Base-by-base conservation (phyloP, 2,329 filamentous ascomycete genomes). In the Pseudopyrenochaeta lycopersici region DNA sequence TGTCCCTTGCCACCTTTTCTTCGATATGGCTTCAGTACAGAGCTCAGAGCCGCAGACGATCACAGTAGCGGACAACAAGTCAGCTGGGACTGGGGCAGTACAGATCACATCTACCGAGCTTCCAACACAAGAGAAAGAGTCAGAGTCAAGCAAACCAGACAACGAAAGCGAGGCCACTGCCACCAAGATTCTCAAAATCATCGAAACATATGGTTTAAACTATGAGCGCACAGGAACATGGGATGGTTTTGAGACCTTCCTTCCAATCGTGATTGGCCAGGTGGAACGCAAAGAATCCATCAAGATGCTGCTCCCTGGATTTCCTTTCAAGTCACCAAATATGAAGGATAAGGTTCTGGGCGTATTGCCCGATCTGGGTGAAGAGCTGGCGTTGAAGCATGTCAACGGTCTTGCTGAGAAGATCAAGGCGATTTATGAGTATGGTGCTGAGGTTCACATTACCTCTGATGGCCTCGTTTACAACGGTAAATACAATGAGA, bases 251-350 rank as follows among this genome's bases (percentile, higher is more conserved):
- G 53, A 58, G 11, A 66, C 60, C 2, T 69, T 69, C 29, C 35
- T 66, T 15, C 63, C 60, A 1, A 46, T 60, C 20, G 62, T 68
- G 2, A 40, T 49, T 23, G 58, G 54, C 6, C 63, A 66, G 18
- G 63, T 66, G 9, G 50, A 63, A 54, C 56, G 54, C 9, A 47
- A 50, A 6, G 57, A 67, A 36, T 57, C 68, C 3, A 50, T 72
- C 29, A 62, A 50, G 18, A 60, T 74, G 51, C 56, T 72, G 12
- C 77, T 87, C 0, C 85, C 85, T 0, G 84, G 84, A 0, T 88
- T 88, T 40, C 85, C 85, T 0, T 87, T 85, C 77, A 88, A 88
- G 62, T 86, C 83, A 0, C 82, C 85, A 10, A 87, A 87, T 56
- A 77, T 75, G 0, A 65, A 67, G 1, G 75, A 79, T 18, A 88